phyloP scores from a whole-genome alignment of 2,329 filamentous ascomycete species.

The Aaosphaeria arxii region DNA sequence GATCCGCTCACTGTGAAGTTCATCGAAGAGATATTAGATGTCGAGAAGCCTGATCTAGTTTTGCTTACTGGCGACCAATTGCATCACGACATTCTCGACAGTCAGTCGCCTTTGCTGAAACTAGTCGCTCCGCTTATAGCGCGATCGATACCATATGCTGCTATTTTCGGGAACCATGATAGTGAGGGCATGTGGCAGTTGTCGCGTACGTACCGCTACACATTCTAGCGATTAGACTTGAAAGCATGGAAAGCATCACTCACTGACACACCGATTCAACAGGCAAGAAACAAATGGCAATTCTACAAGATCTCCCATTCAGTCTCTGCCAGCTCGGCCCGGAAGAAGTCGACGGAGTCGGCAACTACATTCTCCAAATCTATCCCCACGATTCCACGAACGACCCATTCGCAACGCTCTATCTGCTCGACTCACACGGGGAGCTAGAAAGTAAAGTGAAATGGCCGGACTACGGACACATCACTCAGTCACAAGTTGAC shows the following conservation, averaged over 20 bases:
- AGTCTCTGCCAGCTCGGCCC: constrained; percentile 81
- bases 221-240: background rate
- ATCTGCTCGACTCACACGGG: constrained; percentile 84
- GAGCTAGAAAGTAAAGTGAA: constrained; percentile 82
- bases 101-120: constrained; percentile 77
- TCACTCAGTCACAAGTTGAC: constrained; percentile 85
- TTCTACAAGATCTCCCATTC: constrained; percentile 60
- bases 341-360: constrained; percentile 78
- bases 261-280: constrained; percentile 1
- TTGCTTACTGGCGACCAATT: constrained; percentile 87
- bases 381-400: constrained; percentile 58
- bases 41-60: constrained; percentile 86
- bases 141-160: constrained; percentile 81
- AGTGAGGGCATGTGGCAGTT: constrained; percentile 61
- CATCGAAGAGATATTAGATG: constrained; percentile 72
- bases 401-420: constrained; percentile 59
- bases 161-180: constrained; percentile 93
- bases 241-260: background rate
- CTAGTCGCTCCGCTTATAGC: constrained; percentile 76
- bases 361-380: constrained; percentile 88
- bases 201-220: constrained; percentile 13
- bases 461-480: constrained; percentile 86
- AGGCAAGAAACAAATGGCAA: constrained; percentile 16
- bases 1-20: constrained; percentile 88
- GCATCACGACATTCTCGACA: constrained; percentile 83